Evolutionary conservation across 2,329 filamentous ascomycete genomes (phyloP).

Genomic region (Claviceps sp.): DNA sequence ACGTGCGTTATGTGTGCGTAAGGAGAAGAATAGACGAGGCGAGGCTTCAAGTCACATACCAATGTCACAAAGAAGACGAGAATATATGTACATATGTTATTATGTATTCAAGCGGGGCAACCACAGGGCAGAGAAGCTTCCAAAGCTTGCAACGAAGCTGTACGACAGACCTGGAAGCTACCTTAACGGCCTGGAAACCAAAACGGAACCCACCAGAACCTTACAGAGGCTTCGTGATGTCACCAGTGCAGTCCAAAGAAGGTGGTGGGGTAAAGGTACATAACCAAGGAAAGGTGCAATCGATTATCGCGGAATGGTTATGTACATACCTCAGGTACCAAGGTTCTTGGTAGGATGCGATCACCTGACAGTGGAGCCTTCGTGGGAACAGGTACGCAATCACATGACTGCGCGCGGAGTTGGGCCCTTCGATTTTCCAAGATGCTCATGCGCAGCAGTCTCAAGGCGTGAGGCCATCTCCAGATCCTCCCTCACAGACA

Average conservation of each 20-base stretch:
- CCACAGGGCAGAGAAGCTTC: neutral
- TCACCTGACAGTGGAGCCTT: too few relatives aligned
- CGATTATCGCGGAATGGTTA: too few relatives aligned
- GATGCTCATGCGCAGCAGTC: neutral
- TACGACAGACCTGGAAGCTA: conserved; percentile 9
- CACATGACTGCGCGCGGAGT: conserved; percentile 13
- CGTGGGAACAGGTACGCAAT: neutral
- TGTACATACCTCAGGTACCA: too few relatives aligned
- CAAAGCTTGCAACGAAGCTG: neutral
- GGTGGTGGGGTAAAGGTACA: too few relatives aligned
- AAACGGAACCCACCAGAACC: conserved; percentile 20
- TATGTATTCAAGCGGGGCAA: neutral
- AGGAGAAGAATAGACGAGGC: neutral
- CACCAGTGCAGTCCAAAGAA: conserved; percentile 10
- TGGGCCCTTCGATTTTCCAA: conserved; percentile 9
- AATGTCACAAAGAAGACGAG: neutral
- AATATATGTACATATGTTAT: neutral
- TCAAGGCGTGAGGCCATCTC: neutral
- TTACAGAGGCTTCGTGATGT: conserved; percentile 21
- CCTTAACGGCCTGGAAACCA: conserved; percentile 13
- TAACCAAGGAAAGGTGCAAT: too few relatives aligned
- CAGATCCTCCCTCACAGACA: neutral
- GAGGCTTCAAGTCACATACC: too few relatives aligned
- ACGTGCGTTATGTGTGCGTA: neutral
- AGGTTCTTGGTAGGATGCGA: too few relatives aligned